A percentile compares a stretch with the other conserved stretches of the same genome.
Evolutionary conservation across 331 rosid species (phyloP).

Genomic region (Cydonia oblonga): DNA sequence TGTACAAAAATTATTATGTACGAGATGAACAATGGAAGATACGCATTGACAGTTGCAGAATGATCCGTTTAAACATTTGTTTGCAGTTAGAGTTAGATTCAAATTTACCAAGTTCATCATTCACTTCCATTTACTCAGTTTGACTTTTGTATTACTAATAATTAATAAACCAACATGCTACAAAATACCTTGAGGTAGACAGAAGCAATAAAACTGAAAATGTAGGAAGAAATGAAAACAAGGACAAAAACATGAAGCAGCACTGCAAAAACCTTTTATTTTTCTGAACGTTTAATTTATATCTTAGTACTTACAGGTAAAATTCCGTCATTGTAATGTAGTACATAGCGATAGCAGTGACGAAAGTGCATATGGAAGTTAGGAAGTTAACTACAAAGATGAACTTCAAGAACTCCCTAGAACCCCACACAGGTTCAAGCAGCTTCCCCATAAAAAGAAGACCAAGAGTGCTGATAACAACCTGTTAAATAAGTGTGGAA

Average conservation of each 20-base stretch:
- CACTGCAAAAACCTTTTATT: background rate
- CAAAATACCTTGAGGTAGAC: background rate
- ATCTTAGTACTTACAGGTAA: constrained; percentile 65
- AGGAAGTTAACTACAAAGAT: constrained; percentile 70
- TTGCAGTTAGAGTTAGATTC: background rate
- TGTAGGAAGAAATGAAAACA: background rate
- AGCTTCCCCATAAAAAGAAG: constrained; percentile 81
- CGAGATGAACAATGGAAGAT: background rate
- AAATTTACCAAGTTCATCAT: background rate
- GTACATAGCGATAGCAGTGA: constrained; percentile 80
- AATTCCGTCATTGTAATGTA: constrained; percentile 56
- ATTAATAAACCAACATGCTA: background rate
- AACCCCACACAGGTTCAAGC: constrained; percentile 93
- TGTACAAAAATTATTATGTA: background rate
- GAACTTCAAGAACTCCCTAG: constrained; percentile 86
- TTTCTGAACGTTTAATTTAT: background rate
- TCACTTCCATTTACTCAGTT: background rate
- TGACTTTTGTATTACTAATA: background rate
- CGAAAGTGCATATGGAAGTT: constrained; percentile 63
- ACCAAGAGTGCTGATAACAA: constrained; percentile 48
- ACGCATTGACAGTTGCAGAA: background rate
- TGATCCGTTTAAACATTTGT: background rate
- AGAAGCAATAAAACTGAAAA: background rate
- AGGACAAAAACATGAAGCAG: constrained; percentile 12
- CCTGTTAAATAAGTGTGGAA: constrained; percentile 28